These are phyloP conservation scores for Daldinia grandis DNA, from an alignment of 495 filamentous ascomycete species.

Conservation along the genomic window DNA sequence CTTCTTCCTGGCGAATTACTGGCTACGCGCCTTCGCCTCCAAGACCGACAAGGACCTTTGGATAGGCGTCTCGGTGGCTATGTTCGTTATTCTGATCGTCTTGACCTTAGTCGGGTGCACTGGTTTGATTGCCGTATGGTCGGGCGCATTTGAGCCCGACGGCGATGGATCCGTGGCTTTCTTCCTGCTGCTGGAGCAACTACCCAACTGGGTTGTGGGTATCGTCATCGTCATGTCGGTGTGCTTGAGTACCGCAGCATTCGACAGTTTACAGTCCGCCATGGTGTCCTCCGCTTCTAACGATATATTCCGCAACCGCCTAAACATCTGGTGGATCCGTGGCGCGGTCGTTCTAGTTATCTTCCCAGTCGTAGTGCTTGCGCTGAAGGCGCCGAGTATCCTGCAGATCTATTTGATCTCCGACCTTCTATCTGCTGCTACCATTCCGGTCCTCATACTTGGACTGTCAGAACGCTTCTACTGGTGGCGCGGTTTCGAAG, in stretches of 20 bases:
- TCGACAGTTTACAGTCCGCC: slow-evolving; percentile 76
- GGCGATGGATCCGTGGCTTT: slow-evolving; percentile 71
- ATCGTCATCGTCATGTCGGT: slow-evolving; percentile 80
- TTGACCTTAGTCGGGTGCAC: slow-evolving; percentile 71
- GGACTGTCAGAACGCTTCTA: slow-evolving; percentile 69
- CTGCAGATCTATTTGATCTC: slow-evolving; percentile 80
- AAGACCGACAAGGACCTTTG: slow-evolving; percentile 79
- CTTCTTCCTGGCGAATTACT: slow-evolving; percentile 81
- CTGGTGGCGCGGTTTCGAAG: slow-evolving; percentile 79
- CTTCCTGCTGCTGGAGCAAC: slow-evolving; percentile 73
- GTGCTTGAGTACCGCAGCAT: slow-evolving; percentile 74
- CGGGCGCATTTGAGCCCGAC: slow-evolving; percentile 66
- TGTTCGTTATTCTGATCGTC: slow-evolving; percentile 66
- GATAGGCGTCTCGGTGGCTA: slow-evolving; percentile 71
- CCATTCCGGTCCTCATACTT: slow-evolving; percentile 72
- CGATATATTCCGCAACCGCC: slow-evolving; percentile 78
- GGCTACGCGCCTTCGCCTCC: slow-evolving; percentile 83
- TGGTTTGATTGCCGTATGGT: slow-evolving; percentile 77
- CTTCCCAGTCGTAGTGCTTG: slow-evolving; percentile 73
- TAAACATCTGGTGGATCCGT: slow-evolving; percentile 75
- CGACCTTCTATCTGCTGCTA: slow-evolving; percentile 74
- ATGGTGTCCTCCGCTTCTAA: slow-evolving; percentile 80
- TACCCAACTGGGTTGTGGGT: slow-evolving; percentile 78
- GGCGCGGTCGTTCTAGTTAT: slow-evolving; percentile 70
- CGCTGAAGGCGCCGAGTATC: slow-evolving; percentile 73